Conservation (phyloP, 2,329 filamentous ascomycete species). For the Talaromyces pinophilus region DNA sequence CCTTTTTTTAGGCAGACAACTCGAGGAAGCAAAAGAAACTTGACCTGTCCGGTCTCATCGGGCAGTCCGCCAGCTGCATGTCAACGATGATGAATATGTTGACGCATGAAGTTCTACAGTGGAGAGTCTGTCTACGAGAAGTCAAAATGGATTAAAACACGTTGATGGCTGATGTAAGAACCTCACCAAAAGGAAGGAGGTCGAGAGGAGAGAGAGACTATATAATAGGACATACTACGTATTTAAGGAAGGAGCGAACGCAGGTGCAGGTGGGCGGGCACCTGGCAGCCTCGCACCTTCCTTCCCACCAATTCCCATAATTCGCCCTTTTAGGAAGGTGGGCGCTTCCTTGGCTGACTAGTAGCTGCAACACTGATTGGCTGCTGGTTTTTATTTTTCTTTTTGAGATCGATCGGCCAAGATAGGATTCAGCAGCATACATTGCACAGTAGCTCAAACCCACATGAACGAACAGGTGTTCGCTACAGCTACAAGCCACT, state of each 20-base stretch:
- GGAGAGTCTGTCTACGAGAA: not conserved
- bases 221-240: not conserved
- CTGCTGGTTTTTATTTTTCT: not conserved
- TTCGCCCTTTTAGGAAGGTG: constrained; percentile 1
- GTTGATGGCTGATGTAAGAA: not conserved
- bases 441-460: not conserved
- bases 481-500: not conserved
- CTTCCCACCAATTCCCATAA: not conserved
- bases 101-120: not conserved
- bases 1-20: not conserved
- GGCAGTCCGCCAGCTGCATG: not conserved
- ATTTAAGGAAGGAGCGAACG: not conserved
- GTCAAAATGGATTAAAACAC: not conserved
- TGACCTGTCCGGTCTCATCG: not conserved
- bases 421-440: not conserved
- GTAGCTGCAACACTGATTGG: not conserved
- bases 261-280: not conserved
- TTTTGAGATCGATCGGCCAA: constrained; percentile 9
- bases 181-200: not conserved
- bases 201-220: not conserved
- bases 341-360: not conserved
- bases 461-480: constrained; percentile 13
- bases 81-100: not conserved
- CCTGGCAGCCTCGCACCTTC: not conserved
- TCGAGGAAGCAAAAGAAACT: not conserved